Conservation (phyloP, 805 yeast species). For the Kuraishia capsulata region DNA sequence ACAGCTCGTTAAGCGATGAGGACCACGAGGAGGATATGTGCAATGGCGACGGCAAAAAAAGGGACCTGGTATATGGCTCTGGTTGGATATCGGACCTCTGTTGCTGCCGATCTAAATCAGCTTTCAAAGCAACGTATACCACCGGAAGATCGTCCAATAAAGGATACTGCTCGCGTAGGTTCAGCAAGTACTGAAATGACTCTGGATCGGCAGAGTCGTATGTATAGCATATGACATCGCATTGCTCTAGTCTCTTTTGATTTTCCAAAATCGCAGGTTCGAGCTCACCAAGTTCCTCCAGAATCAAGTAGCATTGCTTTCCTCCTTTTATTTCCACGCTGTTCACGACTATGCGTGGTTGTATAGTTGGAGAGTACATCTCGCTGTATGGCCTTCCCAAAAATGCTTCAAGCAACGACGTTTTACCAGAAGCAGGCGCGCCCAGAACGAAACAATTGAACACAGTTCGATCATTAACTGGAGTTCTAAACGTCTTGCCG, state of each 20-base stretch:
- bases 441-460: constrained; percentile 88
- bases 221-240: constrained; percentile 84
- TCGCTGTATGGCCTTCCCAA: constrained; percentile 66
- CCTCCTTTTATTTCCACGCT: constrained; percentile 93
- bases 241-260: constrained; percentile 57
- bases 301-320: constrained; percentile 83
- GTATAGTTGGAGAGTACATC: constrained; percentile 70
- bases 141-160: constrained; percentile 62
- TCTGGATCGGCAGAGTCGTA: constrained; percentile 97
- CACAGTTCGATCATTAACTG: constrained; percentile 76
- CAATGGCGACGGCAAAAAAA: constrained; percentile 69
- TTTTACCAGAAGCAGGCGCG: constrained; percentile 78
- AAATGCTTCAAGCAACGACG: constrained; percentile 76
- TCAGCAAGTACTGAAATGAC: constrained; percentile 75
- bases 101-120: constrained; percentile 92
- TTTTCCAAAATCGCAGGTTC: constrained; percentile 79
- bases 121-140: constrained; percentile 86
- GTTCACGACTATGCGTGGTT: constrained; percentile 77
- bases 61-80: constrained; percentile 65
- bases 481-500: constrained; percentile 57
- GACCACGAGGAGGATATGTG: constrained; percentile 91
- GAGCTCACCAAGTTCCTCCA: constrained; percentile 84
- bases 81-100: constrained; percentile 84
- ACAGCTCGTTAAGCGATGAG: constrained; percentile 73
- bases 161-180: constrained; percentile 52